These are phyloP conservation scores for Syzygium syzygioides DNA, from an alignment of 441 rosid species.

Conservation along the genomic window DNA sequence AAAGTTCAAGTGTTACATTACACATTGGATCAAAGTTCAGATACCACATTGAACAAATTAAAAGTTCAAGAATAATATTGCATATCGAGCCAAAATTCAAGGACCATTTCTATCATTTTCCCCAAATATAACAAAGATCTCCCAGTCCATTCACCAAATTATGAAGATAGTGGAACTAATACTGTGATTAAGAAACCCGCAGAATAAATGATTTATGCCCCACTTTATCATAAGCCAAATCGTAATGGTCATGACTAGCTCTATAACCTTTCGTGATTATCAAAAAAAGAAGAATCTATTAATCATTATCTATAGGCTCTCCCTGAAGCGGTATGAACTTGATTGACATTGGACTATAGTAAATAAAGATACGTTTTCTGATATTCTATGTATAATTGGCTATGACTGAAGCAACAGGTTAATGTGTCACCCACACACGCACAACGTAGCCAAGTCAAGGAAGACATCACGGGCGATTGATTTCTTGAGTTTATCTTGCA, in stretches of 20 bases:
- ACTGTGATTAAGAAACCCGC: neutral
- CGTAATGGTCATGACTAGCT: neutral
- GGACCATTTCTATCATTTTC: no score
- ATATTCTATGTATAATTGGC: neutral
- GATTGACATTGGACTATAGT: neutral
- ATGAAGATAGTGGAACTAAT: neutral
- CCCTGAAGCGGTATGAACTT: neutral
- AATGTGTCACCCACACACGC: neutral
- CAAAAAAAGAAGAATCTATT: neutral
- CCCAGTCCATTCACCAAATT: neutral
- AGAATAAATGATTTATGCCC: neutral
- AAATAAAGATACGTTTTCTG: neutral
- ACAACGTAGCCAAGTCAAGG: neutral
- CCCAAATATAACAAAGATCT: neutral
- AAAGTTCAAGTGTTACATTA: no score
- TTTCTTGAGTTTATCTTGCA: neutral
- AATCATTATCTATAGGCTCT: neutral
- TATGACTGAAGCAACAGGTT: neutral
- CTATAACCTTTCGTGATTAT: neutral
- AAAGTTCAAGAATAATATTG: no score
- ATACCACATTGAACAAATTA: no score
- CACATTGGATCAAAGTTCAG: no score
- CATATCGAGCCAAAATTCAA: no score
- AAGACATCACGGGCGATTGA: neutral
- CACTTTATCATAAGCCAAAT: neutral